Evolutionary conservation across 75 land plant species (phyloP).

Genomic region (Azolla pinnata): DNA sequence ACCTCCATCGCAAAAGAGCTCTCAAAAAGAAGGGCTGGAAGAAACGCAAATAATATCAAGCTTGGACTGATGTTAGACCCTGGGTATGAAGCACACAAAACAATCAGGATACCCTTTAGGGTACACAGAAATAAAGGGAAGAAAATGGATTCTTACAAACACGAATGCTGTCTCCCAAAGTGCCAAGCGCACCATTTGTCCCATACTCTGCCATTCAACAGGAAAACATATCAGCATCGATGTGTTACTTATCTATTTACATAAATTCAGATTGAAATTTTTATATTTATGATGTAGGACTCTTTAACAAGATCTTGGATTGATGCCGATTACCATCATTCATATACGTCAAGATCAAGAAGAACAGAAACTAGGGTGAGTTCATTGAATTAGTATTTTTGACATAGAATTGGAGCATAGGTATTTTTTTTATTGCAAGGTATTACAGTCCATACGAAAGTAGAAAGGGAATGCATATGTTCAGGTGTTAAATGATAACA

Average conservation of each 20-base stretch:
- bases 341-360: too few relatives aligned
- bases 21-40: conserved; percentile 97
- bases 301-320: too few relatives aligned
- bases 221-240: not conserved
- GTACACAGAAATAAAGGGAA: not conserved
- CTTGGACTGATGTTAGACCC: conserved; percentile 90
- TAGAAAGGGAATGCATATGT: too few relatives aligned
- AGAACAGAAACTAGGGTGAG: too few relatives aligned
- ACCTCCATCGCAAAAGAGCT: conserved; percentile 99
- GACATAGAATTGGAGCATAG: too few relatives aligned
- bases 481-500: too few relatives aligned
- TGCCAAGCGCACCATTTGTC: conserved; percentile 50
- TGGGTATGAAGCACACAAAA: conserved; percentile 25
- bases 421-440: too few relatives aligned
- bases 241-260: not conserved
- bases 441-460: too few relatives aligned
- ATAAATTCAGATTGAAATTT: too few relatives aligned
- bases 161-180: conserved; percentile 76
- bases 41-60: conserved; percentile 72
- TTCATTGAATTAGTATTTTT: too few relatives aligned
- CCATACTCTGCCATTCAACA: conserved; percentile 66
- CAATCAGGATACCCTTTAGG: not conserved
- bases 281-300: too few relatives aligned
- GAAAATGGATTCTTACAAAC: conserved; percentile 49
- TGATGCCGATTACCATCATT: too few relatives aligned